phyloP scores from a whole-genome alignment of 2,329 filamentous ascomycete genomes.

The Pseudopithomyces maydicus region DNA sequence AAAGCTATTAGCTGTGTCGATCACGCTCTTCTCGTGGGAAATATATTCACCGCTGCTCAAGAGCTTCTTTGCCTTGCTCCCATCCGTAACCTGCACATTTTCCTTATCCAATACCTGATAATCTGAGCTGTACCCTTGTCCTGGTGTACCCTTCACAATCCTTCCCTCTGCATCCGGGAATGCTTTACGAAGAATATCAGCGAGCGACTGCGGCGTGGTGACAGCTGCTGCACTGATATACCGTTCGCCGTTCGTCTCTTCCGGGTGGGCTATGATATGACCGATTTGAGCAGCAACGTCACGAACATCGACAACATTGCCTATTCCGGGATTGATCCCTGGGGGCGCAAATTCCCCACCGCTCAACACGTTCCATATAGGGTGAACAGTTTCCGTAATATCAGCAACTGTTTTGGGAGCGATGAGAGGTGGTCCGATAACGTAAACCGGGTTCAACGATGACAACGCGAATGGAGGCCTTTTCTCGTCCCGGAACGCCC shows the following conservation, averaged over 20 bases:
- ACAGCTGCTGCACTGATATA: slow-evolving; percentile 45
- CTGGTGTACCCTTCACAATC: slow-evolving; percentile 46
- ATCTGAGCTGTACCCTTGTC: slow-evolving; percentile 45
- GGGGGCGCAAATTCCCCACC: slow-evolving; percentile 34
- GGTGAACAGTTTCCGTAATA: slow-evolving; percentile 40
- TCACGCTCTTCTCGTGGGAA: slow-evolving; percentile 27
- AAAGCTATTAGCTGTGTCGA: slow-evolving; percentile 45
- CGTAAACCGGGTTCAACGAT: slow-evolving; percentile 49
- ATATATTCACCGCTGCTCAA: slow-evolving; percentile 21
- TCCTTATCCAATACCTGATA: slow-evolving; percentile 25
- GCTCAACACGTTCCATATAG: slow-evolving; percentile 43
- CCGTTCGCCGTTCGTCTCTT: slow-evolving; percentile 47
- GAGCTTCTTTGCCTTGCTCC: slow-evolving; percentile 22
- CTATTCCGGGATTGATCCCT: slow-evolving; percentile 19
- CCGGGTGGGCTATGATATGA: slow-evolving; percentile 45
- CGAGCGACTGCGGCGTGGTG: slow-evolving; percentile 45
- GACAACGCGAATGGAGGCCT: slow-evolving; percentile 48
- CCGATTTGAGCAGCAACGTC: slow-evolving; percentile 51
- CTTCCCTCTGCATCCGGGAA: slow-evolving; percentile 43
- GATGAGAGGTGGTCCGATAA: slow-evolving; percentile 48
- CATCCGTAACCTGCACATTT: slow-evolving; percentile 13
- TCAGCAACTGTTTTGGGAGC: slow-evolving; percentile 33
- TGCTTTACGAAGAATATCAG: slow-evolving; percentile 48
- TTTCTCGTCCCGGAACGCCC: slow-evolving; percentile 41
- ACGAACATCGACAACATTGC: slow-evolving; percentile 50